Base-by-base conservation (phyloP, 257 asterid species). In the Rauvolfia tetraphylla region DNA sequence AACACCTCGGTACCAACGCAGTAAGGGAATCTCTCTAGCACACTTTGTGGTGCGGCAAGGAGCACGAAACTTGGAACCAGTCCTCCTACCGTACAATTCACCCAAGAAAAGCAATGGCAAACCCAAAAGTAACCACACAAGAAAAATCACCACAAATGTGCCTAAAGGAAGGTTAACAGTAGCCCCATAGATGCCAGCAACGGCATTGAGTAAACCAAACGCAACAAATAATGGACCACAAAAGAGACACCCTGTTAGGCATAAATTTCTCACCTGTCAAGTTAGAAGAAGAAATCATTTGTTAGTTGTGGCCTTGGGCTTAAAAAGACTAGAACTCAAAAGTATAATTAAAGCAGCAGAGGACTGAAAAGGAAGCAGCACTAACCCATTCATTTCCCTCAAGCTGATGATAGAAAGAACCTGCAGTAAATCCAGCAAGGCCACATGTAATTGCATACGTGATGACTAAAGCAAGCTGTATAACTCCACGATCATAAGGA, bases 371-470 rank as follows among this genome's bases (percentile, higher is more conserved):
- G 67, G 67, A 34, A 59, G 67, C 36, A n/a, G 18, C 18, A 62
- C 72, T 17, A 9, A 59, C 79, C 79, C 80, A 57, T 25, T 36
- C 23, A 56, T 90, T 67, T 84, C 97, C 97, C 74, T 88, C 97
- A 56, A 90, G 84, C 83, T 88, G 96, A 84, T 85, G 83, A 84
- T 87, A 91, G 83, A 88, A 91, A 78, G 88, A 84, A 15, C 89
- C 82, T 36, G 92, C 86, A 14, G 89, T 87, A 70, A 87, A 91
- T 69, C 96, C 97, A 1, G 92, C 89, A 76, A 87, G 76, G 29
- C 94, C 94, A 54, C 90, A 87, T n/a, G 96, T 87, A 59, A 91
- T 84, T 54, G 95, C 93, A 83, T 88, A 89, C 83, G 86, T 86
- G 61, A 86, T 87, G 85, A 89, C 83, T 59, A 91, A 82, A 46